Evolutionary conservation across 192 early-diverging fungal species (phyloP), one percentile per base, ranked within the genome.

Genomic region (Podochytrium sp.): DNA sequence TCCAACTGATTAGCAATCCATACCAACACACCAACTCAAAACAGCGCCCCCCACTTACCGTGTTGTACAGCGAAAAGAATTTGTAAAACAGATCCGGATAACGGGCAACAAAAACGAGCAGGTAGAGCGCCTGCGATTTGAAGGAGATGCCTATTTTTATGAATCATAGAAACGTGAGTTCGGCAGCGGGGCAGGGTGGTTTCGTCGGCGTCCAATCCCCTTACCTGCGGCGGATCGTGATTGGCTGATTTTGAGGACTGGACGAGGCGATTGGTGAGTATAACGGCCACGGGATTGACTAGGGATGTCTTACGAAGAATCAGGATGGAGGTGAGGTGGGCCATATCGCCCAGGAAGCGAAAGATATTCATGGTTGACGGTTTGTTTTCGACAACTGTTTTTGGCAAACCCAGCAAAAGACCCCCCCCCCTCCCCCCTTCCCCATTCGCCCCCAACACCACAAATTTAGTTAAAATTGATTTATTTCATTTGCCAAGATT

Each of bases 61-160:
- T 89, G 84, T 98, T 98, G 86, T 99, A 99, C 18, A 96, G 73
- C 0, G 93, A 94, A 41, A 90, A 65, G 61, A 85, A 96, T 38
- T 79, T 73, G 33, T 82, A 81, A 66, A 94, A 87, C 65, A 99
- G 84, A 79, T 99, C 98, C 35, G 95, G 80, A 77, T 99, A 99
- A 56, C 98, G 92, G n/a, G 96, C 91, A 60, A 88, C 74, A 79
- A 98, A 99, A 10, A 99, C 95, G 34, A 92, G 52, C 27, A 95
- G 84, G 72, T 97, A 98, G 33, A 99, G 86, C 0, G 85, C 83
- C 85, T 99, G 98, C 0, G 96, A 90, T 81, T 99, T 99, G 86
- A 98, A 94, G 16, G 98, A 99, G 58, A 99, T 97, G 27, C 98
- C 94, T 95, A 73, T n/a, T n/a, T n/a, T n/a, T n/a, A n/a, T n/a